Evolutionary conservation across 2,329 filamentous ascomycete genomes (phyloP), one percentile per base, ranked within the genome.

Genomic region (Stenocarpella maydis): DNA sequence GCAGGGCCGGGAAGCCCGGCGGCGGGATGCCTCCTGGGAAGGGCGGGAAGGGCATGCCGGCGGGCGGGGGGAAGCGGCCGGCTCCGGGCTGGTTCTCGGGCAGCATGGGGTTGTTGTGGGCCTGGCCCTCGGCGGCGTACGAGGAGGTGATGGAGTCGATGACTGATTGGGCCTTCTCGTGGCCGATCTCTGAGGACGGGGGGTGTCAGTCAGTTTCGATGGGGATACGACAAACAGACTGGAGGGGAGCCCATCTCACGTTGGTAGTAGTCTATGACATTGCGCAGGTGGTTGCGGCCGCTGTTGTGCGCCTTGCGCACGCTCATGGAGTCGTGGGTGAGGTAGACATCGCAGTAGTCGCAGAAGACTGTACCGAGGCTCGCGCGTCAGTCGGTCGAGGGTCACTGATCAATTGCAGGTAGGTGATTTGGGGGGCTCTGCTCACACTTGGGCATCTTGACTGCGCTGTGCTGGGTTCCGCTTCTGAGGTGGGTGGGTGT

Each of bases 311-410:
- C 96, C 85, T 98, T 98, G 77, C 96, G 95, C 82, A 99, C 96
- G 83, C 94, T 97, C 95, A 98, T 98, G 54, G 94, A 97, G 87
- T 99, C 96, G 88, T 99, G 96, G 75, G 96, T 99, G 76, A 99
- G 92, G 88, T 99, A 99, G 82, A 99, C 96, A 92, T 99, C 96
- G 88, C 96, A 99, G 83, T 99, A 99, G 82, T 99, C 96, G 87
- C 95, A 93, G 81, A 93, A 93, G 88, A 92, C 91, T 93, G 49
- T 73, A 68, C 74, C n/a, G 19, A 31, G 28, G 12, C 24, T 15
- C 26, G 28, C 28, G 60, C 12, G 67, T 69, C 41, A 69, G 67
- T 54, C 41, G n/a, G 67, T 54, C 41, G n/a, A 75, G 73, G 60
- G 67, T 70, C 53, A 31, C 53, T 73, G 73, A 76, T 2, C 34